These are phyloP conservation scores for Microcyclospora tardicrescens DNA, from an alignment of 2,329 filamentous ascomycete species.

Conservation along the genomic window DNA sequence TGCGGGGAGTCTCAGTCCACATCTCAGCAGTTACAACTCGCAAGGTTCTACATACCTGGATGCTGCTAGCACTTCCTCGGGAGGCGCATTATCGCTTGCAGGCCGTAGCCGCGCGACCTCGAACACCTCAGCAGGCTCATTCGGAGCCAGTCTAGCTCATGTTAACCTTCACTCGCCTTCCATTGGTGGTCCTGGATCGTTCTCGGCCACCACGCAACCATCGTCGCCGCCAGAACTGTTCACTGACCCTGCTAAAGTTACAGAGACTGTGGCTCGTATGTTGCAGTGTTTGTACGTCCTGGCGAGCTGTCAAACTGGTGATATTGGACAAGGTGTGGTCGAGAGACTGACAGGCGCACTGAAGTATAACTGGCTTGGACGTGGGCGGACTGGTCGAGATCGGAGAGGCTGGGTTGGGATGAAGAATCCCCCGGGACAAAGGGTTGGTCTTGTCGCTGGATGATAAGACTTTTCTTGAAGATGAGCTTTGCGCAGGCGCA, in stretches of 20 bases:
- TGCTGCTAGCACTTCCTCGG: constrained; percentile 36
- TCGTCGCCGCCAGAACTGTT: constrained; percentile 4
- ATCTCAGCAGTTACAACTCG: constrained; percentile 65
- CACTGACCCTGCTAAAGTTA: constrained; percentile 53
- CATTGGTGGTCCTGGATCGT: constrained; percentile 11
- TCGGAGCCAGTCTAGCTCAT: constrained; percentile 27
- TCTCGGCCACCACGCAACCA: constrained; percentile 11
- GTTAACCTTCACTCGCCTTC: constrained; percentile 9
- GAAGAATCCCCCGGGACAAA: constrained; percentile 24
- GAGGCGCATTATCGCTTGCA: constrained; percentile 28
- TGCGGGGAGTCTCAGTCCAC: constrained; percentile 61
- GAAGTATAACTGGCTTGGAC: constrained; percentile 92
- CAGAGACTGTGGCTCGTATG: constrained; percentile 90
- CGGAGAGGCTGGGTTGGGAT: constrained; percentile 77
- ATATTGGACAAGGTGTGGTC: constrained; percentile 64
- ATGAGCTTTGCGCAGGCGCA: no score
- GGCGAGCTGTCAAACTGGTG: constrained; percentile 58
- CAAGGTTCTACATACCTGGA: constrained; percentile 70
- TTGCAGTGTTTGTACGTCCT: constrained; percentile 91
- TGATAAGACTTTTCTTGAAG: no score
- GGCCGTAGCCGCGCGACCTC: constrained; percentile 69
- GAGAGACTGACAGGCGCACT: constrained; percentile 73
- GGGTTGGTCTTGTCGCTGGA: no score
- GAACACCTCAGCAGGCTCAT: constrained; percentile 53
- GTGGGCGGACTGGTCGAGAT: constrained; percentile 80